Conservation (phyloP, 1,139 yeast genomes). For the Zygosaccharomyces pseudobailii region DNA sequence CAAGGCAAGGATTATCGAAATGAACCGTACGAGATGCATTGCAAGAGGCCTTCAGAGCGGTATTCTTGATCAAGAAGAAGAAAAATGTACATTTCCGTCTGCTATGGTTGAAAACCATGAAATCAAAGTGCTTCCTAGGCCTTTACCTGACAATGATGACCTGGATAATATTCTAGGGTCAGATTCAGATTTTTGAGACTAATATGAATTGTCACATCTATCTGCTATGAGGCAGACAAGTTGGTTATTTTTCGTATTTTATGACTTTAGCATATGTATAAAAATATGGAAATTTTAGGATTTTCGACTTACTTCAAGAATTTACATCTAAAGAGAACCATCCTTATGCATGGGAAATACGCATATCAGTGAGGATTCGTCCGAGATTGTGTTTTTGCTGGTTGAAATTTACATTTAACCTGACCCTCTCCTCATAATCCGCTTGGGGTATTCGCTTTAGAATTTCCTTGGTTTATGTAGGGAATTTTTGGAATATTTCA, state of each 20-base stretch:
- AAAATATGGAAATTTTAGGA: not conserved
- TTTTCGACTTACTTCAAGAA: not conserved
- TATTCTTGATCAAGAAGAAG: conserved; percentile 1
- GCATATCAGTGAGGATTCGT: conserved; percentile 99
- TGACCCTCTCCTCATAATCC: conserved; percentile 83
- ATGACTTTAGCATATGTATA: not conserved
- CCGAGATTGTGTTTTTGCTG: conserved; percentile 99
- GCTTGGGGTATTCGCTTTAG: conserved; percentile 37
- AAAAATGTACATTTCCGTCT: not conserved
- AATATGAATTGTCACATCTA: too few species aligned
- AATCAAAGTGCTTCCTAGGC: not conserved
- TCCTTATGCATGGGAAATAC: conserved; percentile 99
- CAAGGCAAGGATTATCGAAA: conserved; percentile 21
- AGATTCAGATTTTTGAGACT: conserved; percentile 20
- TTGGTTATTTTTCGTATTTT: not conserved
- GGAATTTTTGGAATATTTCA: conserved; percentile 40
- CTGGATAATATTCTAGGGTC: conserved; percentile 17
- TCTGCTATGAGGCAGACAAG: too few species aligned
- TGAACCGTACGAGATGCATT: conserved; percentile 27
- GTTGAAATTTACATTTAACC: conserved; percentile 95
- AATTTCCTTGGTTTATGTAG: conserved; percentile 39
- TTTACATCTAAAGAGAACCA: conserved; percentile 32
- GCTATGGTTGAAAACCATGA: not conserved
- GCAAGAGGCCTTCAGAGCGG: conserved; percentile 18
- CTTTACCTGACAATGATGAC: conserved; percentile 2